These are phyloP conservation scores for Fistulifera pelliculosa DNA, from an alignment of 108 stramenopile species.

Conservation along the genomic window DNA sequence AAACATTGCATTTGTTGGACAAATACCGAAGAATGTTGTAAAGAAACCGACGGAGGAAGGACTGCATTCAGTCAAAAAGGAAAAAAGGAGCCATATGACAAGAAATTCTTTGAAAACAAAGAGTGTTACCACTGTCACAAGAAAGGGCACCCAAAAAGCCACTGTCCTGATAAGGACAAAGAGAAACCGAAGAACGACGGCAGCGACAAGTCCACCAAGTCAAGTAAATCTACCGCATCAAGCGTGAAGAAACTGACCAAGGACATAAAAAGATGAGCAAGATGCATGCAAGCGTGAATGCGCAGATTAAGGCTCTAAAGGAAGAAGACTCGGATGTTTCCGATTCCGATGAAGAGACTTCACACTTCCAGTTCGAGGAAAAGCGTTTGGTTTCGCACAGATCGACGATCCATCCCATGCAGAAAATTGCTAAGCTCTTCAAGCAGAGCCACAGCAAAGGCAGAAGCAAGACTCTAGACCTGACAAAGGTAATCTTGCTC, in stretches of 20 bases:
- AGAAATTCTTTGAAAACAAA: constrained; percentile 6
- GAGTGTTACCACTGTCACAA: background rate
- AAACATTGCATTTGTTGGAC: constrained; percentile 6
- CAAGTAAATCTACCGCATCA: background rate
- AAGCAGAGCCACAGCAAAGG: background rate
- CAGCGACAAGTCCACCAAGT: background rate
- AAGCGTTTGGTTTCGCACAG: background rate
- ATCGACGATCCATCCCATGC: background rate
- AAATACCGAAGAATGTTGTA: constrained; percentile 4
- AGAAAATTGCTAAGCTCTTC: background rate
- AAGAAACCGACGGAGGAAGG: background rate
- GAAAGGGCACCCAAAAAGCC: constrained; percentile 6
- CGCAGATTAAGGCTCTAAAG: background rate
- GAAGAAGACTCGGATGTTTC: background rate
- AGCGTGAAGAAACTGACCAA: background rate
- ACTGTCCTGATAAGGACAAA: background rate
- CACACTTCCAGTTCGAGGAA: background rate
- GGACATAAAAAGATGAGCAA: background rate
- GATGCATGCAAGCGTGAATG: background rate
- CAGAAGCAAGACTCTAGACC: background rate
- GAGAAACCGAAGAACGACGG: background rate
- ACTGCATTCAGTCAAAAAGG: constrained; percentile 4
- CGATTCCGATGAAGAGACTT: constrained; percentile 9
- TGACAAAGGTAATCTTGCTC: constrained; percentile 12
- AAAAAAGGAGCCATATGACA: background rate